Evolutionary conservation across 208 protist genomes (phyloP).

Genomic region (Trypanosoma theileri): DNA sequence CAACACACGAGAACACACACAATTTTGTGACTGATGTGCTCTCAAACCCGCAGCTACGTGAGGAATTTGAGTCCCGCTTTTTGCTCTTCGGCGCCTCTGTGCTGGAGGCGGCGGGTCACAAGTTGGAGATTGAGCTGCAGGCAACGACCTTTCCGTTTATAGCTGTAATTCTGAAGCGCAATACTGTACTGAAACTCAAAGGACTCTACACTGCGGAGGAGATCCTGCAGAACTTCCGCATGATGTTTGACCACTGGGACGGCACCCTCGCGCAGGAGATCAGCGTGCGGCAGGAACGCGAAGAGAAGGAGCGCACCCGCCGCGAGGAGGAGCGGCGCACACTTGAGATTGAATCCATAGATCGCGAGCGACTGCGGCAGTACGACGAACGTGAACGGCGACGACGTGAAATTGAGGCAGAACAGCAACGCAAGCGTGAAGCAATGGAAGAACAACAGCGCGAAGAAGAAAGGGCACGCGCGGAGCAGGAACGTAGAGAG

Average conservation of each 20-base stretch:
- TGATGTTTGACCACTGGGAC: conserved; percentile 66
- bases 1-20: conserved; percentile 65
- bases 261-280: conserved; percentile 61
- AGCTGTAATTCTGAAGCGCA: conserved; percentile 53
- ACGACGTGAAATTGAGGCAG: background rate
- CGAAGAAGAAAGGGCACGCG: conserved; percentile 23
- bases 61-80: conserved; percentile 42
- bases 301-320: conserved; percentile 51
- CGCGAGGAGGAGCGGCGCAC: conserved; percentile 43
- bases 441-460: conserved; percentile 18
- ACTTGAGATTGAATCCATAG: conserved; percentile 51
- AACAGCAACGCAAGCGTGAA: conserved; percentile 23
- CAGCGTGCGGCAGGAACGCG: conserved; percentile 52
- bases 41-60: conserved; percentile 38
- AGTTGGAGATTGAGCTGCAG: conserved; percentile 48
- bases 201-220: conserved; percentile 46
- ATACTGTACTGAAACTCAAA: conserved; percentile 53
- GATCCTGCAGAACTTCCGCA: conserved; percentile 50
- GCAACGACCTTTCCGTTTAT: conserved; percentile 67
- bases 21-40: conserved; percentile 65
- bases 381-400: conserved; percentile 35
- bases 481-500: background rate
- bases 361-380: conserved; percentile 51
- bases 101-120: conserved; percentile 38
- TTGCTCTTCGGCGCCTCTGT: conserved; percentile 70